Evolutionary conservation across 306 rosid genomes (phyloP), one percentile per base, ranked within the genome.

Genomic region (Trifolium subterraneum): DNA sequence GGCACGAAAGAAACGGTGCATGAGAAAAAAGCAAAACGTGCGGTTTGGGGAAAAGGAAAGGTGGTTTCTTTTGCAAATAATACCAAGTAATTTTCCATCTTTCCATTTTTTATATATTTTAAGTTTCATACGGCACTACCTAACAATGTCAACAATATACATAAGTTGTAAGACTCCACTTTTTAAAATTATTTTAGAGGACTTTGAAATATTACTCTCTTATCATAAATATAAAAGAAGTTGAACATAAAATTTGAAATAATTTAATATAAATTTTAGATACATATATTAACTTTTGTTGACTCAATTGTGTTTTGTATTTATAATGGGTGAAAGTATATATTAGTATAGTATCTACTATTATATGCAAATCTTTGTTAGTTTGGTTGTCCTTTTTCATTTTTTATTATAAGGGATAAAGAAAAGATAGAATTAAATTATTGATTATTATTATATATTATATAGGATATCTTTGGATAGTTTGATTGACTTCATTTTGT

Each of bases 91-190:
- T 79, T 68, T 69, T 45, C 69, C 29, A 71, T 71, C 68, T 78
- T 36, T 60, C 23, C 18, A 18, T 71, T 68, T 22, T 16, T 50
- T 64, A n/a, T n/a, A n/a, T n/a, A n/a, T 64, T 38, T 58, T 27
- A 31, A 39, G 58, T 33, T 73, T 54, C 73, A 52, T 61, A 63
- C 79, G 77, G 59, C 73, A 82, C 69, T 58, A 25, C 38, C 3
- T 38, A 61, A 27, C 27, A 25, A 52, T 27, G 19, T 70, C 60
- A 70, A 16, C 22, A 22, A 7, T 20, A 41, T 8, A 11, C 7
- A 60, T 12, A 27, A 29, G 47, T 3, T 41, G 47, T 41, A 41
- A 41, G 47, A 41, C 47, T 10, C 39, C 10, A 22, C 4, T 23
- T 12, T 5, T 20, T 14, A 33, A 48, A 16, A 63, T 15, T 60